phyloP scores from a whole-genome alignment of 2,329 filamentous ascomycete genomes.

The Pseudogymnoascus sp. region DNA sequence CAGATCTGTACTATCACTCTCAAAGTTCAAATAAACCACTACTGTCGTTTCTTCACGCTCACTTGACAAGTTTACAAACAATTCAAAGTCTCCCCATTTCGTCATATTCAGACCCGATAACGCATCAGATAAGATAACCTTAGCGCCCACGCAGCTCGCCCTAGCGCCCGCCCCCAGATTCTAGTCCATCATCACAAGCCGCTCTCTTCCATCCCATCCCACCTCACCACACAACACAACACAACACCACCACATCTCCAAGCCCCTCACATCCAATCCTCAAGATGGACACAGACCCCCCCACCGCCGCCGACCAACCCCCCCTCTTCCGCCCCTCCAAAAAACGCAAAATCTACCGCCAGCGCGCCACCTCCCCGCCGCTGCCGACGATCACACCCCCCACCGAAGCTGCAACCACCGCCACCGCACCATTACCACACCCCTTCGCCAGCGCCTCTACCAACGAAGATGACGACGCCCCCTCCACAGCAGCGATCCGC shows the following conservation, averaged over 20 bases:
- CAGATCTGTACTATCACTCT: background rate
- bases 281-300: background rate
- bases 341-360: constrained; percentile 52
- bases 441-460: no score
- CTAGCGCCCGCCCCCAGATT: background rate
- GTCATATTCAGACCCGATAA: background rate
- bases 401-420: no score
- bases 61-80: background rate
- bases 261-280: background rate
- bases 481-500: no score
- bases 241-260: no score
- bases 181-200: background rate
- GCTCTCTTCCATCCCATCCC: background rate
- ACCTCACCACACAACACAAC: no score
- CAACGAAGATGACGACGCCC: no score
- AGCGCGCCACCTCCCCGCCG: constrained; percentile 33
- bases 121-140: background rate
- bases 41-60: background rate
- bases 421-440: no score
- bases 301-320: constrained; percentile 7
- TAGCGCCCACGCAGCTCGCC: background rate
- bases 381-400: constrained; percentile 14
- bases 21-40: background rate
- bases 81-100: background rate
- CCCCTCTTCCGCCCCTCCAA: constrained; percentile 45